Evolutionary conservation across 208 protist genomes (phyloP), one percentile per base, ranked within the genome.

Genomic region (Wallacemonas sp.): DNA sequence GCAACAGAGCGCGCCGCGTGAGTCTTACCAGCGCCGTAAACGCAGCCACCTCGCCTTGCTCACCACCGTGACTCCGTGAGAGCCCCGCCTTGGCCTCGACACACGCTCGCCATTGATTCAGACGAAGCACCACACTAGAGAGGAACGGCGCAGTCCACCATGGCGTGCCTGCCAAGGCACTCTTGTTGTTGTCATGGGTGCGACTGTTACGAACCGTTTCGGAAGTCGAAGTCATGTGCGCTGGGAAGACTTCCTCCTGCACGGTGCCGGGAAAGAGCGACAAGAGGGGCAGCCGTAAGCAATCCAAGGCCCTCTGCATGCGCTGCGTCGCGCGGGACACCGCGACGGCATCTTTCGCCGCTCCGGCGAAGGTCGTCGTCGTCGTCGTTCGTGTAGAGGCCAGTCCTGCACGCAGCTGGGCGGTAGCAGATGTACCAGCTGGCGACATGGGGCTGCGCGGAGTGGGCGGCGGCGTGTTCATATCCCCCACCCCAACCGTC

Each of bases 231-330:
- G 5, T 49, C 17, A 19, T 19, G 44, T 4, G 17, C 17, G 9
- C 36, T 49, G 44, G 5, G 5, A 49, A 14, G 17, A 54, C 26
- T 8, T 8, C 46, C 8, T 31, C 26, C 2, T 4, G 8, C 30
- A 58, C 51, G 8, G 51, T 58, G 1, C 51, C 51, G 30, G 51
- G 30, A 21, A 77, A 68, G 2, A 76, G 63, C 2, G 45, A 49
- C 51, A 80, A 58, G 28, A 80, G 75, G 8, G 75, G 75, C 33
- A 70, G 67, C 31, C 72, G 63, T 11, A 80, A 61, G 22, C 47
- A n/a, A 44, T 54, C 54, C 12, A 80, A 17, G 2, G 30, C 56
- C 3, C 66, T 68, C 27, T 67, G 58, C 12, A 70, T 17, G 44
- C 46, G 65, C 36, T 63, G 67, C 9, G 47, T 34, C 17, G 54